Evolutionary conservation across 2,329 filamentous ascomycete genomes (phyloP).

Genomic region (Cercospora zeae-maydis): DNA sequence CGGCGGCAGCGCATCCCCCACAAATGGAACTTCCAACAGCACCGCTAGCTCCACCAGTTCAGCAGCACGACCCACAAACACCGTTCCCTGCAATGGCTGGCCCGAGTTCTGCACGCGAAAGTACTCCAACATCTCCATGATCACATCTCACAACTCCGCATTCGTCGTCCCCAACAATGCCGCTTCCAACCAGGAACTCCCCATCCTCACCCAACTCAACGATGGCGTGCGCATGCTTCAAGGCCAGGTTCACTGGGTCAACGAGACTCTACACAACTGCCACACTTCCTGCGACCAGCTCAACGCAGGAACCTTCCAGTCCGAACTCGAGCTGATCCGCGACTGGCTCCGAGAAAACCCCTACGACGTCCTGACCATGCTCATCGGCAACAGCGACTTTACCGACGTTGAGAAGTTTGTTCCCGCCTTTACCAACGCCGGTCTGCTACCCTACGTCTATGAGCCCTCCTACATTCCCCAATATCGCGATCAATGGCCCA

Average conservation of each 20-base stretch:
- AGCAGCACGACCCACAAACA: constrained; percentile 57
- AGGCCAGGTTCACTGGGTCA: constrained; percentile 55
- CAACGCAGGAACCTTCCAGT: constrained; percentile 72
- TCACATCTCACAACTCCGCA: constrained; percentile 77
- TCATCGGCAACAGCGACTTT: constrained; percentile 80
- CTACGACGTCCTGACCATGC: constrained; percentile 81
- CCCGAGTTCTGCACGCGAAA: constrained; percentile 70
- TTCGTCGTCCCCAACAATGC: constrained; percentile 68
- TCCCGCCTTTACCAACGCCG: constrained; percentile 65
- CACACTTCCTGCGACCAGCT: constrained; percentile 80
- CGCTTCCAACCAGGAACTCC: constrained; percentile 69
- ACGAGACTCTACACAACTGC: constrained; percentile 69
- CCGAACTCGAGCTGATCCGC: constrained; percentile 66
- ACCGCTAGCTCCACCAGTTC: constrained; percentile 25
- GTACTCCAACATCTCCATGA: constrained; percentile 77
- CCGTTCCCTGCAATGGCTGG: constrained; percentile 70
- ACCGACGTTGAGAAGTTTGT: constrained; percentile 63
- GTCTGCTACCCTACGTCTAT: constrained; percentile 71
- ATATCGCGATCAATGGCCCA: constrained; percentile 75
- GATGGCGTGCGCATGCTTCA: constrained; percentile 67
- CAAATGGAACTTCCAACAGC: constrained; percentile 28
- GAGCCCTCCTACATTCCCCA: constrained; percentile 68
- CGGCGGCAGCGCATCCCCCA: constrained; percentile 17
- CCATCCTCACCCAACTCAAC: constrained; percentile 68
- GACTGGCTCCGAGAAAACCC: constrained; percentile 73